Percentiles rank a stretch among this genome's conserved stretches.
Evolutionary conservation across 1,139 yeast species (phyloP).

Genomic region (Pichia sp.): DNA sequence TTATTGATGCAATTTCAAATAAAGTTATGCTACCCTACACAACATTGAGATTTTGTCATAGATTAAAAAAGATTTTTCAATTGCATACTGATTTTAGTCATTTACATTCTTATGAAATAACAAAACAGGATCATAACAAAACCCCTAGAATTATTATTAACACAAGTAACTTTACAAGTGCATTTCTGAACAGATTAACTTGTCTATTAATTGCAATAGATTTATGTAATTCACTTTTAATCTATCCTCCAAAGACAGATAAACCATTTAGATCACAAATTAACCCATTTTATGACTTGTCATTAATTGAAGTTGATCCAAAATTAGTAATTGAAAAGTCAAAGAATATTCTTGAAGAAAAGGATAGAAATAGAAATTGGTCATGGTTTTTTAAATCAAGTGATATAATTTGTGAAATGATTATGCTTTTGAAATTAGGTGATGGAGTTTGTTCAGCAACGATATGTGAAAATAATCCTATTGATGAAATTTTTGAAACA

Average conservation of each 20-base stretch:
- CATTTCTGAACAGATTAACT: constrained; percentile 28
- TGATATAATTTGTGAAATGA: constrained; percentile 15
- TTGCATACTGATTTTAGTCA: constrained; percentile 10
- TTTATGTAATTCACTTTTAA: constrained; percentile 25
- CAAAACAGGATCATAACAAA: constrained; percentile 14
- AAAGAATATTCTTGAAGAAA: constrained; percentile 3
- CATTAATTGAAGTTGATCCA: constrained; percentile 14
- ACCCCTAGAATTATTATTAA: constrained; percentile 30
- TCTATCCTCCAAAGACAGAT: constrained; percentile 27
- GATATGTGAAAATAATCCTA: constrained; percentile 8
- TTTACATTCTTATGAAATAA: constrained; percentile 13
- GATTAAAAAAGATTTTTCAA: constrained; percentile 8
- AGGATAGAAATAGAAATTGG: constrained; percentile 14
- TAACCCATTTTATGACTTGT: constrained; percentile 20
- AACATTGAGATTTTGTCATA: constrained; percentile 20
- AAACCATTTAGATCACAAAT: constrained; percentile 13
- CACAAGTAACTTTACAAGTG: constrained; percentile 29
- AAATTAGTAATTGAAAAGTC: constrained; percentile 8
- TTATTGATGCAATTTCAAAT: constrained; percentile 31
- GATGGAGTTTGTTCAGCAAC: constrained; percentile 28
- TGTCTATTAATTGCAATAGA: constrained; percentile 28
- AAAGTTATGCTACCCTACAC: constrained; percentile 25
- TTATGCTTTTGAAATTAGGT: constrained; percentile 30
- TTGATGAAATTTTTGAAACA: constrained; percentile 16
- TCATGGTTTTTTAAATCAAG: constrained; percentile 16